Evolutionary conservation across 805 yeast genomes (phyloP), one percentile per base, ranked within the genome.

Genomic region (Yamadazyma kitorensis): DNA sequence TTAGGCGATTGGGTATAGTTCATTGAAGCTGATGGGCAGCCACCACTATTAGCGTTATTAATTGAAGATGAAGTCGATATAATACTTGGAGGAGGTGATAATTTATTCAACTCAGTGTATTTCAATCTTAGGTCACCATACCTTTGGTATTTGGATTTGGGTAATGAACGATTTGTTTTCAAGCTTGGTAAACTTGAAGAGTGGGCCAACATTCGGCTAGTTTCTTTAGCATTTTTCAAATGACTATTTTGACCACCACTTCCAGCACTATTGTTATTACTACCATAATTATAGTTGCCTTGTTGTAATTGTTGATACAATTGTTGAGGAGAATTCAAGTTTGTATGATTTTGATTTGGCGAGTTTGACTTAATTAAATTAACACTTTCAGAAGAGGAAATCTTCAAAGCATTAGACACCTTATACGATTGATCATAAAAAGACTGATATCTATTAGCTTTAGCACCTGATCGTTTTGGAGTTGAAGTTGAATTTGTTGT

Each of bases 391-490:
- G 54, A 43, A 15, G 54, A 44, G 11, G 58, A 51, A 3, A 41
- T 34, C 35, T 67, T 68, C 39, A 72, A 48, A 1, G 76, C 75
- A 48, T 58, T 65, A 1, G 71, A 61, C n/a, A 71, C 54, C 24
- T 64, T 55, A 31, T 53, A 54, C 6, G 71, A 64, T 42, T 66
- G 71, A 40, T 70, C 72, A 40, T 72, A 70, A 47, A 70, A 69
- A 9, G 62, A 59, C 47, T 72, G 75, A 41, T 71, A 73, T 31
- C 76, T 53, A 18, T 52, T 54, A 1, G 76, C 76, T 32, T 65
- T 61, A 12, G 75, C 75, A 21, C 55, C 65, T 11, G 61, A 62
- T 45, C 57, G 57, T 48, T 56, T 57, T 2, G 58, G 53, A 2
- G 54, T 49, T 5, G 43, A 31, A 25, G 35, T 48, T 19, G 20